A percentile compares a stretch with the other conserved stretches of the same genome.
Conservation (phyloP, 257 asterid genomes). For the Solanum sitiens region DNA sequence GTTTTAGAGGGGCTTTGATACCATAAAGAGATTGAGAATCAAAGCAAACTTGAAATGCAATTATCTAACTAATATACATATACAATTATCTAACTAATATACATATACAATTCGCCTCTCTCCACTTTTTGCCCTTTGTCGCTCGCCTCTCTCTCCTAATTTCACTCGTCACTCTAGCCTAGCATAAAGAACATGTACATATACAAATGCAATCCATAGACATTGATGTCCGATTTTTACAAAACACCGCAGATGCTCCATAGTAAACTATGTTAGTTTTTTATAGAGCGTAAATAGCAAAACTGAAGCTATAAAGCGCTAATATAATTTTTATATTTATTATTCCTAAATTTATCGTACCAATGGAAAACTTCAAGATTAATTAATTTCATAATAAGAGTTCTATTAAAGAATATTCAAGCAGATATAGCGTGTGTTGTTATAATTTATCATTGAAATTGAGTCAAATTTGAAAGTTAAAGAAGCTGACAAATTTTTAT, state of each 20-base stretch:
- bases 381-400: background rate
- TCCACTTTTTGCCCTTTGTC: background rate
- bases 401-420: background rate
- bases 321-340: too few relatives aligned
- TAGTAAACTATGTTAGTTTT: too few relatives aligned
- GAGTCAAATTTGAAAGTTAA: slow-evolving; percentile 52
- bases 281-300: too few relatives aligned
- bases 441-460: slow-evolving; percentile 10
- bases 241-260: too few relatives aligned
- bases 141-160: background rate
- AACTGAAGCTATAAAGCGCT: too few relatives aligned
- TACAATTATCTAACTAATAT: background rate
- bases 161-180: background rate
- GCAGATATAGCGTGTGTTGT: background rate
- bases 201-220: background rate
- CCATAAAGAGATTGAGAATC: too few relatives aligned
- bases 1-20: too few relatives aligned
- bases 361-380: too few relatives aligned
- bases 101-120: background rate
- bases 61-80: too few relatives aligned
- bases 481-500: slow-evolving; percentile 33
- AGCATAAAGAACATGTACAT: background rate
- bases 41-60: too few relatives aligned
- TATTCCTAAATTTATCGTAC: too few relatives aligned
- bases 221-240: accelerated